These are phyloP conservation scores for Platismatia glauca DNA, from an alignment of 495 filamentous ascomycete species.

Conservation along the genomic window DNA sequence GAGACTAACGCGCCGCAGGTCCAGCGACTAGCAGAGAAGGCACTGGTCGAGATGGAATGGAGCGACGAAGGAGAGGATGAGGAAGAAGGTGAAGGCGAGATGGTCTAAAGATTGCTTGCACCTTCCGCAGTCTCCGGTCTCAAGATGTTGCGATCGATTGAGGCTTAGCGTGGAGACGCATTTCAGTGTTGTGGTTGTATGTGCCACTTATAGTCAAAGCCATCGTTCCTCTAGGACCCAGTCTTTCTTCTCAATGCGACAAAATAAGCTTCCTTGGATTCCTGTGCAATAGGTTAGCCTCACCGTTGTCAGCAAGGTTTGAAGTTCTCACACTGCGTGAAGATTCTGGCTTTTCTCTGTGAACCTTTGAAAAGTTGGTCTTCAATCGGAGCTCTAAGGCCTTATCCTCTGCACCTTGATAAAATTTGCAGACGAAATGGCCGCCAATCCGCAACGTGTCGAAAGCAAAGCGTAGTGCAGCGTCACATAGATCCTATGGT, in stretches of 20 bases:
- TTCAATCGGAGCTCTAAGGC: conserved; percentile 61
- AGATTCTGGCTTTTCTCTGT: conserved; percentile 79
- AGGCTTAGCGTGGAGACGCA: no score
- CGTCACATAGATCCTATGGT: conserved; percentile 72
- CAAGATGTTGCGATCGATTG: conserved; percentile 21
- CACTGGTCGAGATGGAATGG: conserved; percentile 51
- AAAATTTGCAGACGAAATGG: conserved; percentile 96
- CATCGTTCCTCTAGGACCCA: conserved; percentile 32
- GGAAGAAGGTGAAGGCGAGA: conserved; percentile 35
- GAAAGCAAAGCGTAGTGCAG: conserved; percentile 72
- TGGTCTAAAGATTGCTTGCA: conserved; percentile 21
- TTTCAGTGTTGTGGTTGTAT: conserved; percentile 8
- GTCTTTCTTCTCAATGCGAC: conserved; percentile 58
- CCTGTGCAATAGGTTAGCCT: conserved; percentile 43
- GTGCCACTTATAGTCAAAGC: conserved; percentile 25
- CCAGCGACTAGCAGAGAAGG: conserved; percentile 69
- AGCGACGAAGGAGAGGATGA: conserved; percentile 46
- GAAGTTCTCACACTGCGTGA: conserved; percentile 64
- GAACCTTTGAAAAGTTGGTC: conserved; percentile 66
- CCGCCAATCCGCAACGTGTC: conserved; percentile 76
- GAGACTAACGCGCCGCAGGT: conserved; percentile 35
- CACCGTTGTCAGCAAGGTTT: background rate
- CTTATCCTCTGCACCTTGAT: conserved; percentile 81
- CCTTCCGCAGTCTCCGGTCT: conserved; percentile 5
- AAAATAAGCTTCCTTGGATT: conserved; percentile 85